A percentile compares a stretch with the other conserved stretches of the same genome.
Conservation (phyloP, 2,329 filamentous ascomycete genomes). For the Dothistroma septosporum region DNA sequence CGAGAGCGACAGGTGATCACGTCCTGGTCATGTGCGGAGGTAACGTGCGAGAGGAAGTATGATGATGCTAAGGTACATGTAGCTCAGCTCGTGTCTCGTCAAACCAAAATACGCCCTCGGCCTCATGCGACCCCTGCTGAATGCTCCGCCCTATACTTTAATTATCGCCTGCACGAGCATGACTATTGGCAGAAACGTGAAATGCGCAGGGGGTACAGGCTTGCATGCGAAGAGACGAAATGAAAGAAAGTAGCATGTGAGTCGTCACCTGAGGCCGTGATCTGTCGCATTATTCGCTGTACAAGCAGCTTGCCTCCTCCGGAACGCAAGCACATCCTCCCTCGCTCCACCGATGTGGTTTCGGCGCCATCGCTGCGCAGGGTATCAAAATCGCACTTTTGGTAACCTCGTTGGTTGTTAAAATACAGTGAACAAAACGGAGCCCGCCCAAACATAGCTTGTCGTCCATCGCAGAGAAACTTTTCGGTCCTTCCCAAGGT, state of each 20-base stretch:
- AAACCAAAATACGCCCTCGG: too few species aligned
- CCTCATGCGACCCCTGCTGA: too few species aligned
- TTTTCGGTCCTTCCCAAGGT: background rate
- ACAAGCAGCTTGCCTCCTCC: background rate
- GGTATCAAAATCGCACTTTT: slow-evolving; percentile 8
- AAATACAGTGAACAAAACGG: background rate
- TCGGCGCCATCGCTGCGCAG: slow-evolving; percentile 10
- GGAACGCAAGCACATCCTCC: background rate
- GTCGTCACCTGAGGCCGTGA: too few species aligned
- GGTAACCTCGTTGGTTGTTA: slow-evolving; percentile 11
- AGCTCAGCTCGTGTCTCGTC: background rate
- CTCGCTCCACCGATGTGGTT: background rate
- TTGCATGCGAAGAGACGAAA: background rate
- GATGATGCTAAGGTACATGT: too few species aligned
- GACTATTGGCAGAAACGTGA: too few species aligned
- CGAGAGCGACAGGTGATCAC: background rate
- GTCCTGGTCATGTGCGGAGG: background rate
- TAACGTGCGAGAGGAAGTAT: background rate
- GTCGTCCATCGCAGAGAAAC: background rate
- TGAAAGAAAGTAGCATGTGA: background rate
- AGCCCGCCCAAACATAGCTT: background rate
- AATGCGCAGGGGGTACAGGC: too few species aligned
- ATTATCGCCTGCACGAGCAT: too few species aligned
- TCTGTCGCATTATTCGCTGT: background rate
- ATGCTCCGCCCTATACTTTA: too few species aligned